Percentiles rank a stretch among this genome's conserved stretches.
These are phyloP conservation scores for Peronospora belbahrii DNA, from an alignment of 352 stramenopile species.

Conservation along the genomic window DNA sequence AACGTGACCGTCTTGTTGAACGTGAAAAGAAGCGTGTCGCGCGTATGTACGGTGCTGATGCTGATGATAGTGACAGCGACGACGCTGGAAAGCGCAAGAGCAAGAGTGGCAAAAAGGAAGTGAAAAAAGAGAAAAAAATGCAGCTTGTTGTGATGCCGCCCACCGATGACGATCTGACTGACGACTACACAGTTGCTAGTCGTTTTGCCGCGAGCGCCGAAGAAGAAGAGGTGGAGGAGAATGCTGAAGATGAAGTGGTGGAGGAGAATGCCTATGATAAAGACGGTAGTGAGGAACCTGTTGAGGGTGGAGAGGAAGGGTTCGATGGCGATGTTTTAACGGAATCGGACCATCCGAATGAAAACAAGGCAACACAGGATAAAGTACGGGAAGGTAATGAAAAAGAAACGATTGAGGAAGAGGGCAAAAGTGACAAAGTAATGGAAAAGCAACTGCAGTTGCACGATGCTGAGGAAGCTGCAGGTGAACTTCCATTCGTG, in stretches of 20 bases:
- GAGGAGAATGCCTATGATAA: slow-evolving; percentile 44
- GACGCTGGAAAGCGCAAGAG: slow-evolving; percentile 38
- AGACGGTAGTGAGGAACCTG: slow-evolving; percentile 41
- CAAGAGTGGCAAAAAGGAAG: slow-evolving; percentile 39
- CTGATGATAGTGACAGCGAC: slow-evolving; percentile 56
- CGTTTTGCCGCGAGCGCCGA: slow-evolving; percentile 38
- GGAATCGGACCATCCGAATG: slow-evolving; percentile 40
- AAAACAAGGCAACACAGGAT: slow-evolving; percentile 24
- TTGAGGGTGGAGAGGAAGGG: slow-evolving; percentile 37
- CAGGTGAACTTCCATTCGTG: slow-evolving; percentile 90
- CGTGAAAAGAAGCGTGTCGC: slow-evolving; percentile 91
- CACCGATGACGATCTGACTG: slow-evolving; percentile 87
- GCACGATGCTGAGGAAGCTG: slow-evolving; percentile 40
- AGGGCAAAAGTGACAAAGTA: slow-evolving; percentile 45
- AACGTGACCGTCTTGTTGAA: slow-evolving; percentile 87
- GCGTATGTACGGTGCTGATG: slow-evolving; percentile 91
- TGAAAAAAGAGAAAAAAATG: slow-evolving; percentile 37
- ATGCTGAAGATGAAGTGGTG: no score
- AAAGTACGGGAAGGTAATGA: slow-evolving; percentile 38
- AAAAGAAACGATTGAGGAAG: slow-evolving; percentile 21
- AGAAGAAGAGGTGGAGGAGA: slow-evolving; percentile 54
- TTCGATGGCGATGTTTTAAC: slow-evolving; percentile 35
- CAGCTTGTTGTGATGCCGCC: slow-evolving; percentile 68
- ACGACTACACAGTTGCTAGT: slow-evolving; percentile 72
- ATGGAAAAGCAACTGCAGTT: slow-evolving; percentile 71